Conservation (phyloP, 805 yeast species). For the Wickerhamomyces sydowiorum region DNA sequence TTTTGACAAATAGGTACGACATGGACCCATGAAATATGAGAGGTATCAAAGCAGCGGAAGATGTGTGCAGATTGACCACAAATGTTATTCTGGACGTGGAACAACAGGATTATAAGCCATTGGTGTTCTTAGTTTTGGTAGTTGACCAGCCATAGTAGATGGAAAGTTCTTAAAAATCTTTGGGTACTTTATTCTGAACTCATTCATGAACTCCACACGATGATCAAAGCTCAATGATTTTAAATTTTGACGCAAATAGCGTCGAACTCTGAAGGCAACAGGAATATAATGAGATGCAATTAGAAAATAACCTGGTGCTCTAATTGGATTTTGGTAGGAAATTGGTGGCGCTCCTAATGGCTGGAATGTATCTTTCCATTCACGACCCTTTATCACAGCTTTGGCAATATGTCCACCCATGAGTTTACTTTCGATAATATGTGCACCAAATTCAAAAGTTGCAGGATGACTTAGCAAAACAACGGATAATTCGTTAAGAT, state of each 20-base stretch:
- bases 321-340: slow-evolving; percentile 11
- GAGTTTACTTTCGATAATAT: slow-evolving; percentile 24
- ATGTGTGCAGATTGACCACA: too few species aligned
- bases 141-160: slow-evolving; percentile 6
- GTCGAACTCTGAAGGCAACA: neutral
- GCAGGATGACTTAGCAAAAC: slow-evolving; percentile 20
- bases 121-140: too few species aligned
- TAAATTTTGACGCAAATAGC: neutral
- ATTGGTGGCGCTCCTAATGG: neutral
- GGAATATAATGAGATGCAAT: neutral
- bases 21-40: too few species aligned
- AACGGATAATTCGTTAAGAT: slow-evolving; percentile 26
- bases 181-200: slow-evolving; percentile 22
- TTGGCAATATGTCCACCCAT: slow-evolving; percentile 30
- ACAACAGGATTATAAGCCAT: too few species aligned
- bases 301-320: slow-evolving; percentile 10
- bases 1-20: too few species aligned
- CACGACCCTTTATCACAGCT: slow-evolving; percentile 13
- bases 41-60: too few species aligned
- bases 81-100: too few species aligned
- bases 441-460: slow-evolving; percentile 26
- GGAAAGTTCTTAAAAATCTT: slow-evolving; percentile 24
- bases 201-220: slow-evolving; percentile 8
- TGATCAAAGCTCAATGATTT: slow-evolving; percentile 4
- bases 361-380: slow-evolving; percentile 13